These are phyloP conservation scores for Cryptococcus deneoformans DNA, from an alignment of 1,284 basidiomycete genomes.

Conservation along the genomic window DNA sequence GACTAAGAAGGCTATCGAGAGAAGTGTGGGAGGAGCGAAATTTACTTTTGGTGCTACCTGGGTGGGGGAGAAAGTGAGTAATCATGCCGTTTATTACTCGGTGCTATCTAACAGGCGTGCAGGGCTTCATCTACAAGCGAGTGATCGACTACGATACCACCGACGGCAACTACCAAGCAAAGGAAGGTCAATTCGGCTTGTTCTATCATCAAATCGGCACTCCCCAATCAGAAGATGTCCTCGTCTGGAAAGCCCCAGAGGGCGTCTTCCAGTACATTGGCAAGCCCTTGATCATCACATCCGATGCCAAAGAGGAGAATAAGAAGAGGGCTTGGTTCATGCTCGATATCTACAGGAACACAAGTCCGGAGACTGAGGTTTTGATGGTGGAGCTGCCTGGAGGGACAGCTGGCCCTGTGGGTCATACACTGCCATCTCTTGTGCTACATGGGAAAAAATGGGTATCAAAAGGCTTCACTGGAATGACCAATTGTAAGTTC, in stretches of 20 bases:
- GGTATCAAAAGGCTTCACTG: slow-evolving; percentile 14
- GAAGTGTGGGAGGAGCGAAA: slow-evolving; percentile 13
- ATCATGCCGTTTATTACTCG: too few relatives aligned
- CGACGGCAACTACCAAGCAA: background rate
- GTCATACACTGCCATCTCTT: background rate
- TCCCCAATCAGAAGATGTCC: slow-evolving; percentile 12
- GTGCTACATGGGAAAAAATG: slow-evolving; percentile 8
- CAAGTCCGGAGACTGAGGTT: slow-evolving; percentile 18
- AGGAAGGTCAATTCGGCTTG: slow-evolving; percentile 15
- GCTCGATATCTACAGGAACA: slow-evolving; percentile 17
- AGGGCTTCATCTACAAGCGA: slow-evolving; percentile 19
- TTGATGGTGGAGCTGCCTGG: slow-evolving; percentile 14
- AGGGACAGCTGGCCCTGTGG: slow-evolving; percentile 2
- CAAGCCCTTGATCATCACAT: slow-evolving; percentile 2
- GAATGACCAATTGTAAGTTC: slow-evolving; percentile 14
- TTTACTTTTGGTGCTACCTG: slow-evolving; percentile 21
- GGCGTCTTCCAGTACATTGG: slow-evolving; percentile 5
- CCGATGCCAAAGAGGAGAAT: background rate
- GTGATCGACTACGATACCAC: slow-evolving; percentile 2
- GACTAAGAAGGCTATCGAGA: slow-evolving; percentile 12
- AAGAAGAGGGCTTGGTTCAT: slow-evolving; percentile 9
- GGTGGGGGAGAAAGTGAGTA: slow-evolving; percentile 13
- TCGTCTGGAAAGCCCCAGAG: slow-evolving; percentile 2
- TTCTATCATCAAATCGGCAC: slow-evolving; percentile 16
- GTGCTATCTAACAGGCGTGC: background rate